Base-by-base conservation (phyloP, 1,284 basidiomycete species). In the Rhodotorula sp. region DNA sequence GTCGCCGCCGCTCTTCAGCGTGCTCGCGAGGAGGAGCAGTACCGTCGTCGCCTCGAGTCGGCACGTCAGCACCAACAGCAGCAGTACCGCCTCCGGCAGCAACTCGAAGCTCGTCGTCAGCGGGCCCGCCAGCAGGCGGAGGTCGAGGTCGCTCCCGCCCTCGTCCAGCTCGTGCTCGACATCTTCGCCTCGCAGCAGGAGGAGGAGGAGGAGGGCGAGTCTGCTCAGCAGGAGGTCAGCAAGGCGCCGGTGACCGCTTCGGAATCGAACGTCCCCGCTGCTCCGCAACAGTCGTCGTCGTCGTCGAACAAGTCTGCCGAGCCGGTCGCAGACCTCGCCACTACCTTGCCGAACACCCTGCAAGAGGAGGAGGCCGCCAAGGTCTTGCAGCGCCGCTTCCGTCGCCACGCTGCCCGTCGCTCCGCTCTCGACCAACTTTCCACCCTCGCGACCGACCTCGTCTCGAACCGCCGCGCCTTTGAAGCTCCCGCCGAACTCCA, bases 301-400 rank as follows among this genome's bases (percentile, higher is more conserved):
- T 6, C 43, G 5, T 15, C 39, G 39, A 0, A 43, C 8, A 5
- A 39, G 12, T 5, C 39, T 20, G 54, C 46, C 7, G 57, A 34
- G 31, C 10, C 18, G 57, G 39, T 47, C 16, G 18, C 51, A 26
- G 58, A 47, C 20, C 21, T 59, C 14, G 12, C 58, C n/a, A 14
- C 62, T 23, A 21, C 54, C 26, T 43, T 56, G 26, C 3, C 6
- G 23, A 23, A n/a, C 4, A 31, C 20, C 47, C 29, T 21, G 26
- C 26, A 64, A 20, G 34, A 51, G 26, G 51, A 62, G 15, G 63
- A 64, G 6, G 67, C 69, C 12, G 67, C 62, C 39, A 46, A n/a
- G 18, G 60, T 49, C 21, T 59, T 73, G 21, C 74, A 71, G 61
- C 67, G 65, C 52, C 72, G 64, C 54, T 71, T 66, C 68, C 62